Evolutionary conservation across 805 yeast species (phyloP), one percentile per base, ranked within the genome.

Genomic region (Wickerhamiella brachini): DNA sequence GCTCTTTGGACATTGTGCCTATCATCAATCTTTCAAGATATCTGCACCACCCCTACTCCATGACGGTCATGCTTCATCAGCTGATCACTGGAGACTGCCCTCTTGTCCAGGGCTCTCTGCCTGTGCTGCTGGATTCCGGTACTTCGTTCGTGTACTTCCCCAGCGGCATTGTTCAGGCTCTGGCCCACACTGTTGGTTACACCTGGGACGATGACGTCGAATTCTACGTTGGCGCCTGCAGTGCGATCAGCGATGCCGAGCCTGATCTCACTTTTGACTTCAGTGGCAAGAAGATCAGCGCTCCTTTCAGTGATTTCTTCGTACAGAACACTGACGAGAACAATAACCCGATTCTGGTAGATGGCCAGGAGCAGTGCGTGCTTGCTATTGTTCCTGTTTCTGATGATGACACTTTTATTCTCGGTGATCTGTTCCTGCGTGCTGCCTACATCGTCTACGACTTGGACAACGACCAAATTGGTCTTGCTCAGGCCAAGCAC

Each of bases 391-490:
- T 10, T 22, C 29, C 53, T 31, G 44, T 47, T 38, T 1, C 13
- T 15, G 12, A 29, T 12, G 15, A 12, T 9, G 47, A 45, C 43
- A 42, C 62, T 69, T 49, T 56, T 47, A 69, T 80, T 51, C 68
- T 84, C 31, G 90, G 90, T 13, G 87, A 81, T 61, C 71, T 75
- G 46, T 75, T 83, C 61, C 66, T 84, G 53, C 71, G 84, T 51
- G 72, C 75, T 44, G 82, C 81, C 7, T 84, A 83, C 60, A 72
- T 77, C 26, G 86, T 80, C 20, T 81, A 74, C 63, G 84, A 84
- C 62, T 67, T 81, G 48, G 85, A 80, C 38, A 74, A 73, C 57
- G 62, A 61, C 46, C 70, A 74, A 59, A 68, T 83, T 34, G 77
- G 81, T 1, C 55, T 83, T 49, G 87, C 81, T 15, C 77, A 74